These are phyloP conservation scores for Xylaria sp. DNA, from an alignment of 2,329 filamentous ascomycete species.

Conservation along the genomic window DNA sequence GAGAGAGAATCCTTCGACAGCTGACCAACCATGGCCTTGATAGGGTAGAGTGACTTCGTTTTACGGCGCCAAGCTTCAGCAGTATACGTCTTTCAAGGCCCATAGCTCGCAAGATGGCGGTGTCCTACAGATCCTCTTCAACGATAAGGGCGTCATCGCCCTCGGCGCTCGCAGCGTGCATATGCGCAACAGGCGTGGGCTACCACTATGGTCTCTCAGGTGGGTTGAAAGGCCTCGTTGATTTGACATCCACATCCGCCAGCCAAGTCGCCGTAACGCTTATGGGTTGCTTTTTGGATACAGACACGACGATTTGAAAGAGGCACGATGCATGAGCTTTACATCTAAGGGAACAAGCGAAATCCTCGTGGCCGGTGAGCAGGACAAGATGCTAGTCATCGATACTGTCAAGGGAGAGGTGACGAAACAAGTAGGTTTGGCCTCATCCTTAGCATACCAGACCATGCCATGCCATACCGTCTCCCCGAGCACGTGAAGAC, in stretches of 20 bases:
- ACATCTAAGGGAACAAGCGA: conserved; percentile 86
- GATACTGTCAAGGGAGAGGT: conserved; percentile 77
- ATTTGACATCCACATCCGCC: not conserved
- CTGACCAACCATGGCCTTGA: conserved; percentile 33
- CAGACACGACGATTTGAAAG: conserved; percentile 80
- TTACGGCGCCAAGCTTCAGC: conserved; percentile 83
- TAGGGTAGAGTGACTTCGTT: conserved; percentile 92
- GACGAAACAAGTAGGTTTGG: conserved; percentile 67
- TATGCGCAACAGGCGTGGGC: conserved; percentile 84
- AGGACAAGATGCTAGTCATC: conserved; percentile 84
- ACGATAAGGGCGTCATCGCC: conserved; percentile 90
- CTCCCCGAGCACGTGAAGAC: not conserved
- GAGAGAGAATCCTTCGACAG: conserved; percentile 8
- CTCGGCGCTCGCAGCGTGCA: conserved; percentile 86
- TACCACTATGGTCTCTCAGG: conserved; percentile 88
- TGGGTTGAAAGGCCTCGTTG: conserved; percentile 49
- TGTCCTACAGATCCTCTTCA: conserved; percentile 89
- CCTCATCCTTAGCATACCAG: not conserved
- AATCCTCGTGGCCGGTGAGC: conserved; percentile 87
- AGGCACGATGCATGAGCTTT: conserved; percentile 94
- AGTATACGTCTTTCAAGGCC: conserved; percentile 90
- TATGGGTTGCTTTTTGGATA: conserved; percentile 22
- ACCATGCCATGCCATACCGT: too few species aligned
- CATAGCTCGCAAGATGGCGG: conserved; percentile 79
- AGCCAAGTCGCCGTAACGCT: conserved; percentile 22